phyloP scores from a whole-genome alignment of 2,329 filamentous ascomycete genomes.

The Eurotiales sp. region DNA sequence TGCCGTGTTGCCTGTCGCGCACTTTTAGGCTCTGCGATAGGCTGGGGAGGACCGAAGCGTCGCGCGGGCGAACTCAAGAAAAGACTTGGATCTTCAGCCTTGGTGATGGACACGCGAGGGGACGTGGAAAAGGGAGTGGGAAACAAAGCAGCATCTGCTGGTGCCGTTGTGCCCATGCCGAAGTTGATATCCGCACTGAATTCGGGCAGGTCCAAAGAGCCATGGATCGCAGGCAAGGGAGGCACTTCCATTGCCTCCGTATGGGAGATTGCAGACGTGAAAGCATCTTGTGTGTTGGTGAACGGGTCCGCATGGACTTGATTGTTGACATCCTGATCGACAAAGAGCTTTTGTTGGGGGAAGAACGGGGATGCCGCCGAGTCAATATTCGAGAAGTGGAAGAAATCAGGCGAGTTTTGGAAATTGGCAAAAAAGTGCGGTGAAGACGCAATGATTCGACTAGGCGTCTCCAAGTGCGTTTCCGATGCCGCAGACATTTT shows the following conservation, averaged over 20 bases:
- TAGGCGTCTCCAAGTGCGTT: constrained; percentile 43
- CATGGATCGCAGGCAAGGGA: constrained; percentile 34
- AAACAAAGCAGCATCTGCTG: constrained; percentile 36
- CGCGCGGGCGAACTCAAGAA: constrained; percentile 48
- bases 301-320: constrained; percentile 20
- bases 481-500: constrained; percentile 22
- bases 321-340: constrained; percentile 37
- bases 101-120: constrained; percentile 36
- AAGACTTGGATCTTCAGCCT: constrained; percentile 44
- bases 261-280: constrained; percentile 16
- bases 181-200: constrained; percentile 25
- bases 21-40: constrained; percentile 21
- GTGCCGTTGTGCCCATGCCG: constrained; percentile 25
- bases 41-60: constrained; percentile 41
- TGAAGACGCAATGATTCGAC: constrained; percentile 41
- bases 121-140: constrained; percentile 45
- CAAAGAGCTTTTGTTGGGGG: constrained; percentile 52
- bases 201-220: constrained; percentile 31
- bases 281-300: constrained; percentile 16
- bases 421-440: constrained; percentile 50
- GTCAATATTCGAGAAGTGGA: constrained; percentile 50
- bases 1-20: constrained; percentile 25
- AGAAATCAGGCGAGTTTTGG: constrained; percentile 57
- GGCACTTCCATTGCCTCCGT: constrained; percentile 27
- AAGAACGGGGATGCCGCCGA: constrained; percentile 55